These are phyloP conservation scores for Prunus mira DNA, from an alignment of 306 rosid species.

Conservation along the genomic window DNA sequence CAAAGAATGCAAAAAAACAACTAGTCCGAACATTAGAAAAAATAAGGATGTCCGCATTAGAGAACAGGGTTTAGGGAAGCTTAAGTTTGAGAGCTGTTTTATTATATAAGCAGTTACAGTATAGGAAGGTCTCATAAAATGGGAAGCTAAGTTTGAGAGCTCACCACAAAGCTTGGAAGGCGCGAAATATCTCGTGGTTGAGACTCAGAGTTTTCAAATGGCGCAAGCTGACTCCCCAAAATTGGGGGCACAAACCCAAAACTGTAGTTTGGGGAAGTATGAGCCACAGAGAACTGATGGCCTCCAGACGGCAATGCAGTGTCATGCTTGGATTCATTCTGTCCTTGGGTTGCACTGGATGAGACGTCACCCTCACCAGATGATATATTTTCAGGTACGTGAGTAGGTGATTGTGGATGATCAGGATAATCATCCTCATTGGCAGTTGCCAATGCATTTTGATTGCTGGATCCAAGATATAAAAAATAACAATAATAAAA, in stretches of 20 bases:
- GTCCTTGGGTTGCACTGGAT: conserved; percentile 57
- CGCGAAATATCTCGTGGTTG: conserved; percentile 74
- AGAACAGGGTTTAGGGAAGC: no score
- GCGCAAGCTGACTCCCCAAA: conserved; percentile 68
- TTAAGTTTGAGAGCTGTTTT: no score
- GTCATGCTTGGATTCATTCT: conserved; percentile 67
- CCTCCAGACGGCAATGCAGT: conserved; percentile 64
- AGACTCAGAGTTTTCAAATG: conserved; percentile 76
- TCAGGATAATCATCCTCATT: conserved; percentile 70
- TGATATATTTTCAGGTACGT: conserved; percentile 50
- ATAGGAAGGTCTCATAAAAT: background rate
- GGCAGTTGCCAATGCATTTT: conserved; percentile 44
- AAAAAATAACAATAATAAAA: conserved; percentile 13
- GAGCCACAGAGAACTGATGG: conserved; percentile 60
- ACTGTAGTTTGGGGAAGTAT: conserved; percentile 59
- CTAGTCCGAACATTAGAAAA: no score
- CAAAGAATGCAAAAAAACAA: no score
- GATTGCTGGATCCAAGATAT: conserved; percentile 41
- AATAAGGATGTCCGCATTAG: no score
- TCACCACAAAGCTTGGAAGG: conserved; percentile 77
- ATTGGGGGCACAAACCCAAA: conserved; percentile 76
- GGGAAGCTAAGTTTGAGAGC: conserved; percentile 27
- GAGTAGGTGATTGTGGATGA: conserved; percentile 54
- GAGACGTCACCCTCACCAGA: conserved; percentile 64
- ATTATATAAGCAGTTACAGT: background rate